A percentile compares a stretch with the other conserved stretches of the same genome.
These are phyloP conservation scores for Stachybotrys echinatus DNA, from an alignment of 2,329 filamentous ascomycete genomes.

Conservation along the genomic window DNA sequence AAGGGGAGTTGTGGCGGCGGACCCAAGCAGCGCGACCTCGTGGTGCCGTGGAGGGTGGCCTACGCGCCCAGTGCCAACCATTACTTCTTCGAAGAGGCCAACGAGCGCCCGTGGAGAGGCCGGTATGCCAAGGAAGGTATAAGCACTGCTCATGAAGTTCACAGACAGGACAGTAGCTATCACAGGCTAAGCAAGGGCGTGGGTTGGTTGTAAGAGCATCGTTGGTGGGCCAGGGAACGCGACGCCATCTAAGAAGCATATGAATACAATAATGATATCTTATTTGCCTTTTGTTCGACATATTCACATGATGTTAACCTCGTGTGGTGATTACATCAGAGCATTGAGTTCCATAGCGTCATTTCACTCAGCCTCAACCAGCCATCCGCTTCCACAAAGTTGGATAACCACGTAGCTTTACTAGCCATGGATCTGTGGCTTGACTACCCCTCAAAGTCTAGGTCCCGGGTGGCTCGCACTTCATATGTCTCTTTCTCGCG, in stretches of 20 bases:
- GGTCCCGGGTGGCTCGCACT: too few species aligned
- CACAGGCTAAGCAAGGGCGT: not conserved
- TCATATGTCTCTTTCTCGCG: too few species aligned
- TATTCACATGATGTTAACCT: too few species aligned
- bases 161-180: not conserved
- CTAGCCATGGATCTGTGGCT: too few species aligned
- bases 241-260: not conserved
- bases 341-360: too few species aligned
- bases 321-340: too few species aligned
- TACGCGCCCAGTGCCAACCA: constrained; percentile 32
- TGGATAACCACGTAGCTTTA: too few species aligned
- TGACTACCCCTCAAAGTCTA: too few species aligned
- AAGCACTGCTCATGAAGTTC: constrained; percentile 13
- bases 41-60: constrained; percentile 35
- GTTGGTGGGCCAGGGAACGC: not conserved
- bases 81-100: constrained; percentile 37
- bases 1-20: constrained; percentile 33
- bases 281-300: too few species aligned
- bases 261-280: too few species aligned
- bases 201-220: not conserved
- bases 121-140: constrained; percentile 27
- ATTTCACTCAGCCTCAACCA: too few species aligned
- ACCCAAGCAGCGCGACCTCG: constrained; percentile 27
- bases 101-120: constrained; percentile 16
- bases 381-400: too few species aligned